Percentiles rank a stretch among this genome's conserved stretches.
Evolutionary conservation across 1,284 basidiomycete genomes (phyloP).

Genomic region (Tilletia walkeri): DNA sequence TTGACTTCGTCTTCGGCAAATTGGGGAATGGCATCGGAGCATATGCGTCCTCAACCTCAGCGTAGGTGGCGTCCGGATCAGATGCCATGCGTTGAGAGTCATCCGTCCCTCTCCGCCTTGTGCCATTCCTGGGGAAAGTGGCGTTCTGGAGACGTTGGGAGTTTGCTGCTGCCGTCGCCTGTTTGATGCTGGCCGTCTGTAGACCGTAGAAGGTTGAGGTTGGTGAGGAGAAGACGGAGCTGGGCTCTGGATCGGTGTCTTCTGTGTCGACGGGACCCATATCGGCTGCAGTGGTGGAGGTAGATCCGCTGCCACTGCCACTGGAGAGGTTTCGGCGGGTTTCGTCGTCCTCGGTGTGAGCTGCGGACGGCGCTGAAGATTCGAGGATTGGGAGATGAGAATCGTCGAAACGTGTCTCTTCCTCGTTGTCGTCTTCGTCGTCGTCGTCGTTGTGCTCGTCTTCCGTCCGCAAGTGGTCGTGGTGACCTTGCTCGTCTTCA

Average conservation of each 20-base stretch:
- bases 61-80: not conserved
- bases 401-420: too few relatives aligned
- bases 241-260: not conserved
- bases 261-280: not conserved
- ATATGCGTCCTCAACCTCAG: not conserved
- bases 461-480: not conserved
- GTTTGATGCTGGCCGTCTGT: not conserved
- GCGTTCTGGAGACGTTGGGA: not conserved
- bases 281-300: not conserved
- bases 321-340: not conserved
- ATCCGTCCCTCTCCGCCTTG: not conserved
- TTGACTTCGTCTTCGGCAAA: not conserved
- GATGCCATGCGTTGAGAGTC: not conserved
- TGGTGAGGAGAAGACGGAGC: conserved; percentile 8
- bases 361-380: not conserved
- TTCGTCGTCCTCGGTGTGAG: not conserved
- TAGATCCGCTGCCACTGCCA: not conserved
- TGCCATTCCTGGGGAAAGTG: not conserved
- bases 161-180: not conserved
- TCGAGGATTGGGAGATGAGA: too few relatives aligned
- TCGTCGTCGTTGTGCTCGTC: not conserved
- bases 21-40: not conserved
- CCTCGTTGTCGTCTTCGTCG: too few relatives aligned
- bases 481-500: too few relatives aligned
- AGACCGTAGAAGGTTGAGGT: conserved; percentile 2